These are phyloP conservation scores for Amanita phalloides DNA, from an alignment of 768 basidiomycete species.

Conservation along the genomic window DNA sequence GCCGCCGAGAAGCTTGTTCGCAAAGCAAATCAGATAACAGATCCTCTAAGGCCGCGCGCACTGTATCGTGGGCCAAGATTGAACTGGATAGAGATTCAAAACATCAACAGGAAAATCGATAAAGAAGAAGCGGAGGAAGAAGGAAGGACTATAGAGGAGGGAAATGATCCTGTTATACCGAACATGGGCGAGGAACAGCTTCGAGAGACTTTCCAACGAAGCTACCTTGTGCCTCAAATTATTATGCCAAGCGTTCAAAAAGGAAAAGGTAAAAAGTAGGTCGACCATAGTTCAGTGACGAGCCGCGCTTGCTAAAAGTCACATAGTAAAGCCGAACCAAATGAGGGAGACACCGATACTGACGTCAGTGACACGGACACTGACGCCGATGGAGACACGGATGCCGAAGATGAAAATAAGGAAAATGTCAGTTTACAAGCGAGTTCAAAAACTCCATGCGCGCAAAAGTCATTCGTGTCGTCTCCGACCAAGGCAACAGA, in stretches of 20 bases:
- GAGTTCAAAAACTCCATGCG: neutral
- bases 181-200: neutral
- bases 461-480: neutral
- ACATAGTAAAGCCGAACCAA: neutral
- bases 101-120: neutral
- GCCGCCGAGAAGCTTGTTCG: neutral
- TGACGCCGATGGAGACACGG: neutral
- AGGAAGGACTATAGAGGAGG: neutral
- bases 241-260: neutral
- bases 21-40: neutral
- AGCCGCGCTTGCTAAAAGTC: neutral
- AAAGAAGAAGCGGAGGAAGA: neutral
- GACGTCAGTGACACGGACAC: neutral
- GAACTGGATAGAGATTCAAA: conserved; percentile 1
- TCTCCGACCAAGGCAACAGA: neutral
- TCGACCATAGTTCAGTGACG: neutral
- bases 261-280: neutral
- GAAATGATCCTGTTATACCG: neutral
- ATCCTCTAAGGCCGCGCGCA: neutral
- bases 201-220: neutral
- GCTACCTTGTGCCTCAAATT: conserved; percentile 3
- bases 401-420: conserved; percentile 2
- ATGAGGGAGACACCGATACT: neutral
- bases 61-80: neutral
- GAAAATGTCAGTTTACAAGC: neutral